Evolutionary conservation across 2,329 filamentous ascomycete genomes (phyloP).

Genomic region (Colletotrichum costaricense): DNA sequence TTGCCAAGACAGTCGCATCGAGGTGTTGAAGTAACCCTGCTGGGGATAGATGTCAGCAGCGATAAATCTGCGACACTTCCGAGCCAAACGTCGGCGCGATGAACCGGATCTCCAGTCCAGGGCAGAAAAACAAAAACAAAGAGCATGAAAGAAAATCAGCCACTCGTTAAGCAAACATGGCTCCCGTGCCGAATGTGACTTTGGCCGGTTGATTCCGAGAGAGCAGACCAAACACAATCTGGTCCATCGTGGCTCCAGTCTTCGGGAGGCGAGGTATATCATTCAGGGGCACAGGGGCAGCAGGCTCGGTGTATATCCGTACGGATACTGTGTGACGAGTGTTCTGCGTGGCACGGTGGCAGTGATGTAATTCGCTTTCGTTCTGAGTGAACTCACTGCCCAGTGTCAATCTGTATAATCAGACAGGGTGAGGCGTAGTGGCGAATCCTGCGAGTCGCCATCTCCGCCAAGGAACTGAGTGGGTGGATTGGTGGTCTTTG

Average conservation of each 20-base stretch:
- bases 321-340: no score
- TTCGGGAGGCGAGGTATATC: neutral
- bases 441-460: neutral
- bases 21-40: conserved; percentile 4
- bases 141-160: neutral
- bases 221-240: conserved; percentile 1
- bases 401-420: neutral
- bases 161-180: neutral
- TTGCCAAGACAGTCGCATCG: neutral
- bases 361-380: neutral
- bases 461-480: neutral
- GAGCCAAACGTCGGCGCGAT: neutral
- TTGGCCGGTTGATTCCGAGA: conserved; percentile 29
- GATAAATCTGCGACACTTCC: conserved; percentile 18
- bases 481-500: neutral
- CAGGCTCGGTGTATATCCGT: no score
- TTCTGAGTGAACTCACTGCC: neutral
- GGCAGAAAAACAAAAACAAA: neutral
- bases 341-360: neutral
- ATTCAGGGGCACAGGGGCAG: neutral
- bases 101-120: conserved; percentile 17
- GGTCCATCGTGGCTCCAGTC: neutral
- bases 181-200: conserved; percentile 18
- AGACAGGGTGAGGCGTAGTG: neutral
- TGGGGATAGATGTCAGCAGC: neutral